Evolutionary conservation across 768 basidiomycete genomes (phyloP).

Genomic region (Amanita molliuscula): DNA sequence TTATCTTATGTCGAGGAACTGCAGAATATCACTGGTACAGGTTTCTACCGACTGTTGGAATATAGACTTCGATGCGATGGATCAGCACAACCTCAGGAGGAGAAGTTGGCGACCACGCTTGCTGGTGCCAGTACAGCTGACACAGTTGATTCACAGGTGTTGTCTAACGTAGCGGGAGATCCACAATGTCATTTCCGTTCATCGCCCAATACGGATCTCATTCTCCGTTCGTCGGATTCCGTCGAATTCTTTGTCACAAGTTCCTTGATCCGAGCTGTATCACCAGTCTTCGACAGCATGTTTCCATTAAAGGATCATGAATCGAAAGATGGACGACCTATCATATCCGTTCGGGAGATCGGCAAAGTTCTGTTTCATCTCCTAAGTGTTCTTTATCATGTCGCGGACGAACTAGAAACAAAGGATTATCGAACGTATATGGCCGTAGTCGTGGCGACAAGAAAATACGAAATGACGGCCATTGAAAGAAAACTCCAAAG

Average conservation of each 20-base stretch:
- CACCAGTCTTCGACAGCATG: background rate
- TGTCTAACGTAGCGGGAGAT: background rate
- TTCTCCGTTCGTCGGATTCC: slow-evolving; percentile 18
- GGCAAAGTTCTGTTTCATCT: background rate
- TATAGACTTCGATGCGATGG: background rate
- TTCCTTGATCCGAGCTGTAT: background rate
- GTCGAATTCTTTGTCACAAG: slow-evolving; percentile 15
- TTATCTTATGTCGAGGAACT: background rate
- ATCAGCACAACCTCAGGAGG: background rate
- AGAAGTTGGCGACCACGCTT: background rate
- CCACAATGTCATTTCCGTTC: background rate
- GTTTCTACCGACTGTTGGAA: background rate
- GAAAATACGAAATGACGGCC: background rate
- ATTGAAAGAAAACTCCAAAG: background rate
- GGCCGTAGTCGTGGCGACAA: background rate
- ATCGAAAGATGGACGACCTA: background rate
- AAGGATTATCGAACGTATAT: background rate
- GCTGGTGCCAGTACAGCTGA: too few species aligned
- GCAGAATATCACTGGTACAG: background rate
- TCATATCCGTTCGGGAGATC: background rate
- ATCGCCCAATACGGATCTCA: slow-evolving; percentile 11
- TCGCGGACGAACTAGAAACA: background rate
- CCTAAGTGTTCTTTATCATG: background rate
- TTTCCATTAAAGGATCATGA: background rate
- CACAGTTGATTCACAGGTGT: background rate